Conservation (phyloP, 306 rosid species). For the Senna tora region DNA sequence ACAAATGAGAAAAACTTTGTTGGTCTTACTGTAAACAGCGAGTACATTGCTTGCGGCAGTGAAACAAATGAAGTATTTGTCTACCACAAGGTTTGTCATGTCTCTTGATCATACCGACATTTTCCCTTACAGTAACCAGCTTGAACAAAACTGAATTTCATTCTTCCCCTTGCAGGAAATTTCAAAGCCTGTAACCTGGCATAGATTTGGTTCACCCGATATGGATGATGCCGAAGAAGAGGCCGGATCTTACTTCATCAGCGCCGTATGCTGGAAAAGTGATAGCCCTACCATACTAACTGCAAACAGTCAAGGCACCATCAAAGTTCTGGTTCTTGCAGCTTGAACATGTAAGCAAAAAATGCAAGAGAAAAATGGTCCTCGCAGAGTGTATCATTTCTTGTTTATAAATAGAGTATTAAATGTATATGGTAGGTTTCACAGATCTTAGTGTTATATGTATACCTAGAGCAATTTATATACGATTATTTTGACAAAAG, state of each 20-base stretch:
- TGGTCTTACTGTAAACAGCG: slow-evolving; percentile 86
- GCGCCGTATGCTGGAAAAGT: slow-evolving; percentile 98
- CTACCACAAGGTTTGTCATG: slow-evolving; percentile 84
- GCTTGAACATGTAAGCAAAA: slow-evolving; percentile 50
- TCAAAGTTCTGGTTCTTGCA: slow-evolving; percentile 93
- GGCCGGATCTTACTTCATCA: slow-evolving; percentile 82
- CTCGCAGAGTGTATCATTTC: slow-evolving; percentile 4
- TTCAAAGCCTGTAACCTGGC: slow-evolving; percentile 82
- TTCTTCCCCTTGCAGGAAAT: slow-evolving; percentile 68
- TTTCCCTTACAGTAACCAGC: slow-evolving; percentile 21
- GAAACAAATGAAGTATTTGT: slow-evolving; percentile 94
- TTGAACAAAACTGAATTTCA: slow-evolving; percentile 32
- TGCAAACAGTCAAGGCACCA: slow-evolving; percentile 97
- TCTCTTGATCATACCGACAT: not conserved
- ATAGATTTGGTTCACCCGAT: slow-evolving; percentile 81
- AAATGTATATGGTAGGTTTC: slow-evolving; percentile 47
- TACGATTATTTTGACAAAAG: not conserved
- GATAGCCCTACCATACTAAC: slow-evolving; percentile 91
- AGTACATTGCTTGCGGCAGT: slow-evolving; percentile 95
- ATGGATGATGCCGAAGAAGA: slow-evolving; percentile 79
- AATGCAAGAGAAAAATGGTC: slow-evolving; percentile 10
- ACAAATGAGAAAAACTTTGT: slow-evolving; percentile 97
- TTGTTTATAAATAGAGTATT: slow-evolving; percentile 44
- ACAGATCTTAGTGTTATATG: slow-evolving; percentile 33
- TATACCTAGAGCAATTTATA: not conserved